phyloP scores from a whole-genome alignment of 2,329 filamentous ascomycete genomes.

The Biscogniauxia sp. region DNA sequence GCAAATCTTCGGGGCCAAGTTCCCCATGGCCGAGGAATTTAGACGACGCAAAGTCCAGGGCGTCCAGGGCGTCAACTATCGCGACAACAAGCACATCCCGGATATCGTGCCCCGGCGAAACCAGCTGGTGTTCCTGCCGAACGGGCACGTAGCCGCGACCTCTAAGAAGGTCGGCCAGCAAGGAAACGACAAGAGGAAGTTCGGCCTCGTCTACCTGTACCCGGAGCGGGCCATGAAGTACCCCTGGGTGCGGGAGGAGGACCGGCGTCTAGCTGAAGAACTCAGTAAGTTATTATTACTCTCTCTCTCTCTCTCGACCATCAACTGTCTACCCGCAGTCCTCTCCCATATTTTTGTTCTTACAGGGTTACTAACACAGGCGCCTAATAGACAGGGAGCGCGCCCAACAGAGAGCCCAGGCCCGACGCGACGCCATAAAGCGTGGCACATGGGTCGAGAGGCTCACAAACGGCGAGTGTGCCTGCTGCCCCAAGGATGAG shows the following conservation, averaged over 20 bases:
- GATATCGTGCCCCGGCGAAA: slow-evolving; percentile 16
- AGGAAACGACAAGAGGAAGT: slow-evolving; percentile 23
- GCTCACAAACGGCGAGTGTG: slow-evolving; percentile 18
- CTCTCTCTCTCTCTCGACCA: neutral
- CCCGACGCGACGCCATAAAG: slow-evolving; percentile 15
- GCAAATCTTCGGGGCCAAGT: slow-evolving; percentile 19
- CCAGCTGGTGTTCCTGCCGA: slow-evolving; percentile 20
- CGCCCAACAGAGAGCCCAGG: slow-evolving; percentile 14
- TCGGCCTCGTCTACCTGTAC: slow-evolving; percentile 38
- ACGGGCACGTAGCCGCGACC: slow-evolving; percentile 25
- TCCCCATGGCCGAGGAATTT: slow-evolving; percentile 18
- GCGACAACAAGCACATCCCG: slow-evolving; percentile 29
- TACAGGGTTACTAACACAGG: slow-evolving; percentile 1
- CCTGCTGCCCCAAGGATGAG: slow-evolving; percentile 27
- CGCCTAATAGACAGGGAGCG: slow-evolving; percentile 18
- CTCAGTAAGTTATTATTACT: slow-evolving; percentile 38
- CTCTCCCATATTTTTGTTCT: neutral
- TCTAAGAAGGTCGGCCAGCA: slow-evolving; percentile 26
- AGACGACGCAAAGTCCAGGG: slow-evolving; percentile 26
- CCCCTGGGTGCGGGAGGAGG: slow-evolving; percentile 41
- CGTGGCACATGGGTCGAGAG: slow-evolving; percentile 23
- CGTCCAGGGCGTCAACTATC: slow-evolving; percentile 32
- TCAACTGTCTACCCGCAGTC: neutral
- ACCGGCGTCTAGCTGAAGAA: slow-evolving; percentile 37
- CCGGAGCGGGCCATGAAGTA: slow-evolving; percentile 47